These are phyloP conservation scores for Pinguiococcus pyrenoidosus DNA, from an alignment of 108 stramenopile species.

Conservation along the genomic window DNA sequence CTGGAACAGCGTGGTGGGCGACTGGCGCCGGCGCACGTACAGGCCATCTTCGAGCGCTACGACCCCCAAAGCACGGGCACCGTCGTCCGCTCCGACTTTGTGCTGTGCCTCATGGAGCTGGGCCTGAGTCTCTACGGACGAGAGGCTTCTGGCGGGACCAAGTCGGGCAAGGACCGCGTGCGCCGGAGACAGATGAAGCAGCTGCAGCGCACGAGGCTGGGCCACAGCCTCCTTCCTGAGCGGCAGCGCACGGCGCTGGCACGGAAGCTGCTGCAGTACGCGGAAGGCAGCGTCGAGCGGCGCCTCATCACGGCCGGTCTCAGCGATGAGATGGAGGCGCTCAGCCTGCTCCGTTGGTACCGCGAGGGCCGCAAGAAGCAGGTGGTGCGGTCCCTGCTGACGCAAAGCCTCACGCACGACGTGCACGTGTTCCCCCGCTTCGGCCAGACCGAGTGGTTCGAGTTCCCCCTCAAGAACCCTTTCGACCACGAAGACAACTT, in stretches of 20 bases:
- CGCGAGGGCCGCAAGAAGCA: constrained; percentile 45
- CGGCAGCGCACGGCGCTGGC: too few relatives aligned
- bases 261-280: constrained; percentile 10
- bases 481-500: constrained; percentile 43
- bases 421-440: constrained; percentile 35
- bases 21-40: constrained; percentile 31
- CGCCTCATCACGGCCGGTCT: constrained; percentile 7
- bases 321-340: constrained; percentile 20
- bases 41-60: constrained; percentile 14
- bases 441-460: constrained; percentile 33
- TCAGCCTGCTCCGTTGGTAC: constrained; percentile 41
- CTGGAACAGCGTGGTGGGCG: constrained; percentile 15
- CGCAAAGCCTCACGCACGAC: constrained; percentile 26
- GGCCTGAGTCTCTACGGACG: constrained; percentile 16
- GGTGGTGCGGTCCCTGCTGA: constrained; percentile 29
- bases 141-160: background rate
- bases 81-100: constrained; percentile 25
- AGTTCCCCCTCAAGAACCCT: constrained; percentile 42
- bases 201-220: constrained; percentile 12
- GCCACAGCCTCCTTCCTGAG: too few relatives aligned
- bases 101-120: constrained; percentile 37
- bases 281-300: constrained; percentile 17
- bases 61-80: constrained; percentile 20
- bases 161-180: constrained; percentile 1
- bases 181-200: constrained; percentile 13